These are phyloP conservation scores for Cystobasidium slooffiae DNA, from an alignment of 1,284 basidiomycete genomes.

Conservation along the genomic window DNA sequence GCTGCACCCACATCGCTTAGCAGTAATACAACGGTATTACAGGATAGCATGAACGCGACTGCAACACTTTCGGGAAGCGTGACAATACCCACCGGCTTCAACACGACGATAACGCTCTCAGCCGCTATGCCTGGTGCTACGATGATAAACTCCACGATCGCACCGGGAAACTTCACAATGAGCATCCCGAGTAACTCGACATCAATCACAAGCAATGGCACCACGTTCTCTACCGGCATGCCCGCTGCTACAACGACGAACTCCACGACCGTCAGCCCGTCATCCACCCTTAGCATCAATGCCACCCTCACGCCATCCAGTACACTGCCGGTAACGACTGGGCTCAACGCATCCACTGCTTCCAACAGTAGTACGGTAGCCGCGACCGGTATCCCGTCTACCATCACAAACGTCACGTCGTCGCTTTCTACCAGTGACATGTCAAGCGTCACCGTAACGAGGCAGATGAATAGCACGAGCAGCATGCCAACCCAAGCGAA, in stretches of 20 bases:
- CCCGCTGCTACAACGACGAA: neutral
- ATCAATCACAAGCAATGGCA: neutral
- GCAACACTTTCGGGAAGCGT: neutral
- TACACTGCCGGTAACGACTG: too few species aligned
- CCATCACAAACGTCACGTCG: too few species aligned
- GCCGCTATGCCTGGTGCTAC: neutral
- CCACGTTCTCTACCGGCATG: neutral
- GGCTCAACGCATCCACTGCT: too few species aligned
- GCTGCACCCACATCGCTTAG: neutral
- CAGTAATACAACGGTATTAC: neutral
- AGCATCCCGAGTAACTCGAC: neutral
- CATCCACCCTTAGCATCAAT: neutral
- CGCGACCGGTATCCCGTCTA: too few species aligned
- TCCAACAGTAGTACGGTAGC: too few species aligned
- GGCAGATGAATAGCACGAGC: too few species aligned
- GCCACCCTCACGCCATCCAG: neutral
- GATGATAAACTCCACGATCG: neutral
- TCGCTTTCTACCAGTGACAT: too few species aligned
- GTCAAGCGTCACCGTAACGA: too few species aligned
- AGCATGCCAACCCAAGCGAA: too few species aligned
- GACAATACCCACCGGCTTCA: neutral
- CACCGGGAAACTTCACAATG: neutral
- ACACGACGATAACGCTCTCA: neutral
- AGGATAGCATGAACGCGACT: neutral
- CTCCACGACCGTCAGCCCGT: neutral